Base-by-base conservation (phyloP, 2,329 filamentous ascomycete species). In the Cordyceps farinosa region DNA sequence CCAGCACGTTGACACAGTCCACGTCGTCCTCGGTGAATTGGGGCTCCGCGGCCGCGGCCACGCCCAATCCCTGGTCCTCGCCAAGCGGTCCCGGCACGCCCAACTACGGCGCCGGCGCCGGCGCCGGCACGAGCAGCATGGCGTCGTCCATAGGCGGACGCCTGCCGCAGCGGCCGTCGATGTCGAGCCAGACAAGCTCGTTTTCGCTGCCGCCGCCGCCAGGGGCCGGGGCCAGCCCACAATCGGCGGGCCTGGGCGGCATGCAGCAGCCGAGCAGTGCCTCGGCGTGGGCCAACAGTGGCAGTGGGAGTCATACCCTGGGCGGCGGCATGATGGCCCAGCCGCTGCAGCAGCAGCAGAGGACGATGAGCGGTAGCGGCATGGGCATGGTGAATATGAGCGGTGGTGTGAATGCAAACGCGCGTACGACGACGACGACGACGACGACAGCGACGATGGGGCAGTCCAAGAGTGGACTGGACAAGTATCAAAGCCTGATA, bases 401-500 rank as follows among this genome's bases (percentile, higher is more conserved):
- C 61, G 57, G 68, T 1, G 64, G 71, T 68, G 54, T 62, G 70
- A 30, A 64, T 68, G n/a, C 34, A 8, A 40, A 68, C 68, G 51
- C 65, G 68, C 69, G 61, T 22, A 56, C 62, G 10, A 65, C 67
- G 22, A 22, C 22, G 22, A 65, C 67, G 22, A 22, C 22, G 22
- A 22, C 22, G 22, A 22, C 22, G 22, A 22, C 22, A 22, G 22
- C 22, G 22, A 22, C 22, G 22, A 22, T 22, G 36, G 65, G 64
- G 50, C 73, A 76, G 62, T 75, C 73, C 63, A 81, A 80, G 69
- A 80, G 81, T 5, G 86, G 87, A 0, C 76, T 90, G 75, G 86
- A 88, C 74, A 87, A 87, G 75, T 90, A 89, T 67, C 83, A 87
- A 73, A 90, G 87, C 76, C 72, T 90, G 67, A 73, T 90, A 68